Conservation (phyloP, 371 early-diverging fungal genomes). For the Mortierella sp. region DNA sequence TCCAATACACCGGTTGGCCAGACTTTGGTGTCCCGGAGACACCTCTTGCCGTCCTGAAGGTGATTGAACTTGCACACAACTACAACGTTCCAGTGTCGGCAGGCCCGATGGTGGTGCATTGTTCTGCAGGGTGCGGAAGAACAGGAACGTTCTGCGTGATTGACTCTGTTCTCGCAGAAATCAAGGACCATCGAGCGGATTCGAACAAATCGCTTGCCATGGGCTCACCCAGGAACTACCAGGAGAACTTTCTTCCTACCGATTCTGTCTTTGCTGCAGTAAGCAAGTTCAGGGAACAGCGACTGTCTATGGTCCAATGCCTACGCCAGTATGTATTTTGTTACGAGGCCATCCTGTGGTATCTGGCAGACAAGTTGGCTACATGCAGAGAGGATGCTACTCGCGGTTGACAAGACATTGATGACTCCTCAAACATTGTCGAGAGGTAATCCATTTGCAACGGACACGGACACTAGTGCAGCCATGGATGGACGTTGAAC, state of each 20-base stretch:
- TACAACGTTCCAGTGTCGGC: slow-evolving; percentile 19
- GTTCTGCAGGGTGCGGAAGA: slow-evolving; percentile 98
- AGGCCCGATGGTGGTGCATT: slow-evolving; percentile 93
- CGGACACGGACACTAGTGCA: too few relatives aligned
- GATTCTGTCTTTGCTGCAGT: slow-evolving; percentile 77
- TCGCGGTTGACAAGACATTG: too few relatives aligned
- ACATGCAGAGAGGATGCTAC: background rate
- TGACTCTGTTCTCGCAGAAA: slow-evolving; percentile 69
- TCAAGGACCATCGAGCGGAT: slow-evolving; percentile 30
- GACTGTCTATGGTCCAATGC: slow-evolving; percentile 91
- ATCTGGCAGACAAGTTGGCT: slow-evolving; percentile 34
- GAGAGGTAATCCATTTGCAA: too few relatives aligned
- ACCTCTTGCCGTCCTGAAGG: slow-evolving; percentile 66
- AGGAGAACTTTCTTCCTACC: background rate
- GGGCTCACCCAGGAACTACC: background rate
- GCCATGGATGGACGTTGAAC: too few relatives aligned
- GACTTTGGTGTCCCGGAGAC: slow-evolving; percentile 85
- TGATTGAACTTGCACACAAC: slow-evolving; percentile 69
- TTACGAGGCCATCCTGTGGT: slow-evolving; percentile 85
- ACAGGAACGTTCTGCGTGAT: slow-evolving; percentile 94
- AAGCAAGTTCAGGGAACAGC: slow-evolving; percentile 78
- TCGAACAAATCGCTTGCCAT: too few relatives aligned
- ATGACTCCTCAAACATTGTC: too few relatives aligned
- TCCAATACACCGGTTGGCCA: slow-evolving; percentile 93
- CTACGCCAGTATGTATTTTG: slow-evolving; percentile 90